These are phyloP conservation scores for Symbiodinium pilosum DNA, from an alignment of 73 alveolate genomes.

Conservation along the genomic window DNA sequence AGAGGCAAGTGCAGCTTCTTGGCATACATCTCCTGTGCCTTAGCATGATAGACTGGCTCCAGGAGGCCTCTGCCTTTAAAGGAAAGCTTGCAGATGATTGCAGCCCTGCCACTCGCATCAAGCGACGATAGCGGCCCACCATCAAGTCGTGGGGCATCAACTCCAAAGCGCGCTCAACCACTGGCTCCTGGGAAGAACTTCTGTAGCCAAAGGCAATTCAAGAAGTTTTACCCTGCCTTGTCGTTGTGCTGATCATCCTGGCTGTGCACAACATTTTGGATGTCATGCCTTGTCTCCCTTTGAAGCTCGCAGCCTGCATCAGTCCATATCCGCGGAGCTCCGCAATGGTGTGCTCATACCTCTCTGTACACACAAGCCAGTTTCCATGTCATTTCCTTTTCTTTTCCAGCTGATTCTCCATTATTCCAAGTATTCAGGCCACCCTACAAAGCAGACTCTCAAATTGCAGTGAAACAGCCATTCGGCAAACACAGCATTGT, in stretches of 20 bases:
- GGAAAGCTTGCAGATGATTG: not conserved
- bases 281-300: no score
- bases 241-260: not conserved
- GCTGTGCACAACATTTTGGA: not conserved
- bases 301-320: no score
- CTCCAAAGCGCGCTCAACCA: not conserved
- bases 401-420: no score
- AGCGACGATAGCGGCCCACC: not conserved
- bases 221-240: no score
- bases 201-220: no score
- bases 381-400: no score
- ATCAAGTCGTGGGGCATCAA: not conserved
- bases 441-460: no score
- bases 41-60: not conserved
- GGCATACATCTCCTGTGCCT: conserved; percentile 12
- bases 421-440: no score
- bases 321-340: conserved; percentile 5
- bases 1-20: conserved; percentile 15
- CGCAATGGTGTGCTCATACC: not conserved
- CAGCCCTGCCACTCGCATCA: no score
- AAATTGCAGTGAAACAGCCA: no score
- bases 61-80: not conserved
- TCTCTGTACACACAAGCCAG: no score
- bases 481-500: no score
- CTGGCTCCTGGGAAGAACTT: not conserved